Evolutionary conservation across 23 red algal genomes (phyloP), one percentile per base, ranked within the genome.

Genomic region (Pyropia haitanensis): DNA sequence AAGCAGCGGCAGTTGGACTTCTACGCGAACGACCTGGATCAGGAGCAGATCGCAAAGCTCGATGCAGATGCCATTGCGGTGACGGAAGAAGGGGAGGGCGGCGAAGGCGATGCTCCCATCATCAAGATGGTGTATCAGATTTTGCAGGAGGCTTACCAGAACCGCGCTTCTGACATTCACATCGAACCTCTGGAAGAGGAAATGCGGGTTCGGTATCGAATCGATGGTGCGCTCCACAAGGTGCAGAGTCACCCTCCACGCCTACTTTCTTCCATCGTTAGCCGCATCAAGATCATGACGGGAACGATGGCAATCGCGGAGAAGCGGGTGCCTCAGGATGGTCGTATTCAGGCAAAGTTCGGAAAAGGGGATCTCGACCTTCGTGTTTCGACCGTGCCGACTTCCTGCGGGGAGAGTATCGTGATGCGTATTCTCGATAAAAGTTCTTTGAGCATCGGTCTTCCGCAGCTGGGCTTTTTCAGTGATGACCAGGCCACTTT

Each of bases 211-310:
- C 51, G 51, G 16, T 55, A 55, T n/a, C 51, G 51, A n/a, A 55
- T 55, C 51, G 51, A 55, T n/a, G 51, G 51, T 16, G 51, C 51
- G n/a, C 51, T 55, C 51, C n/a, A 55, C n/a, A n/a, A 55, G n/a
- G n/a, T 55, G 51, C 16, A 16, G 51, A 16, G 51, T n/a, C 51
- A 16, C 16, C n/a, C n/a, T n/a, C n/a, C n/a, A n/a, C n/a, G n/a
- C n/a, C n/a, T n/a, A n/a, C n/a, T n/a, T n/a, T n/a, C n/a, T n/a
- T n/a, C n/a, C n/a, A n/a, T n/a, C n/a, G n/a, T n/a, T n/a, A n/a
- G n/a, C n/a, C n/a, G n/a, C n/a, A n/a, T n/a, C n/a, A n/a, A n/a
- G n/a, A n/a, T n/a, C n/a, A n/a, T n/a, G n/a, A n/a, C n/a, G n/a
- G n/a, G n/a, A n/a, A n/a, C n/a, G n/a, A n/a, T n/a, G n/a, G n/a